Conservation (phyloP, 345 rosid genomes). For the Syzygium jambos region DNA sequence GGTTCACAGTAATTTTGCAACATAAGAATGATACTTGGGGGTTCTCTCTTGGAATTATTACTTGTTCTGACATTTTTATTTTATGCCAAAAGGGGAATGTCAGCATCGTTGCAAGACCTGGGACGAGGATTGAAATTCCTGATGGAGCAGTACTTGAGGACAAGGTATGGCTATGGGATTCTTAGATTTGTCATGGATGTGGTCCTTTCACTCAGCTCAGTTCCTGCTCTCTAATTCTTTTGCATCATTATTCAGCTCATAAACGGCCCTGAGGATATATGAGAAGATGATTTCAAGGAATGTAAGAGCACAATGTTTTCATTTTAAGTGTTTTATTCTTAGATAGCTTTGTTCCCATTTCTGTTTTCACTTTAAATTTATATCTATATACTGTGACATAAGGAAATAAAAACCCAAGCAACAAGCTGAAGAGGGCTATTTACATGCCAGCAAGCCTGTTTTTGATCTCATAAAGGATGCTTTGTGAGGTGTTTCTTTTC, state of each 20-base stretch:
- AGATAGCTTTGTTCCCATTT: not conserved
- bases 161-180: slow-evolving; percentile 13
- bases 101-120: slow-evolving; percentile 34
- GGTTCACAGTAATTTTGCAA: not conserved
- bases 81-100: slow-evolving; percentile 26
- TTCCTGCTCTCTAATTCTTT: not conserved
- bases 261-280: slow-evolving; percentile 16
- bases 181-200: not conserved
- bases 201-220: not conserved
- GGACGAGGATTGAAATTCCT: slow-evolving; percentile 36
- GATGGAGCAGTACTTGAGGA: slow-evolving; percentile 27
- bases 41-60: not conserved
- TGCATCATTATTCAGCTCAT: slow-evolving; percentile 22
- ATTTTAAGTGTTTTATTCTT: not conserved
- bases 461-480: not conserved
- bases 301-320: not conserved
- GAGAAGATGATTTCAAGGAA: slow-evolving; percentile 4
- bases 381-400: not conserved
- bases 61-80: not conserved
- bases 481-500: not conserved
- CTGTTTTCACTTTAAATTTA: not conserved
- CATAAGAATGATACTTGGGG: not conserved
- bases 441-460: not conserved
- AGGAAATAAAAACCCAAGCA: not conserved
- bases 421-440: not conserved